These are phyloP conservation scores for Aphanomyces cochlioides DNA, from an alignment of 352 stramenopile species.

Conservation along the genomic window DNA sequence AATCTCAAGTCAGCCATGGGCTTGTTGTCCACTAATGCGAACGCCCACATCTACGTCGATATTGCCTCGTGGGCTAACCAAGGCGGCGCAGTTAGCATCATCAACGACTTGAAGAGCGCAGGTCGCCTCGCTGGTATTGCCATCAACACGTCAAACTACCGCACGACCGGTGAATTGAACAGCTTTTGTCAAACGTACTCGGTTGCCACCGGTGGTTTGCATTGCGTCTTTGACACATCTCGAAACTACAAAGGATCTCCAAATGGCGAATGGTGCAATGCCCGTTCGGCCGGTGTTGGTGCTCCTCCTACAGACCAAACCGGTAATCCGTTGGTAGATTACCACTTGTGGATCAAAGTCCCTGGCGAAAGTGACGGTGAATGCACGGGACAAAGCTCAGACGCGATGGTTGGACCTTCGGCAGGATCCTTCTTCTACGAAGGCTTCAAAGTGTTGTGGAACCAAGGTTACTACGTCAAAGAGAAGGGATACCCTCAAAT, in stretches of 20 bases:
- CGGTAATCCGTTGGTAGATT: constrained; percentile 36
- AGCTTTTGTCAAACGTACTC: constrained; percentile 41
- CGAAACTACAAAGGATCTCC: constrained; percentile 38
- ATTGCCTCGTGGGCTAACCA: constrained; percentile 53
- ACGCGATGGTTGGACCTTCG: constrained; percentile 44
- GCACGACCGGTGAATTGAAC: constrained; percentile 44
- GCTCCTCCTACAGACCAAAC: constrained; percentile 38
- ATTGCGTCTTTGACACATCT: constrained; percentile 46
- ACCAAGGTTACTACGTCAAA: constrained; percentile 41
- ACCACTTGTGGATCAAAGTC: constrained; percentile 48
- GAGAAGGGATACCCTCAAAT: constrained; percentile 42
- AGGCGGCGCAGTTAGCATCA: constrained; percentile 36
- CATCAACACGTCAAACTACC: constrained; percentile 76
- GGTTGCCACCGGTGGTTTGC: constrained; percentile 31
- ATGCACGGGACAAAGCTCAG: constrained; percentile 40
- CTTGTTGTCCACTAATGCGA: constrained; percentile 45
- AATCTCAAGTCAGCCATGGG: constrained; percentile 47
- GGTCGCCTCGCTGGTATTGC: constrained; percentile 52
- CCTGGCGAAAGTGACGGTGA: constrained; percentile 48
- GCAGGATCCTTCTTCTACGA: constrained; percentile 52
- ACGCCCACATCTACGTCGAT: constrained; percentile 61
- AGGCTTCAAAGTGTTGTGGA: constrained; percentile 50
- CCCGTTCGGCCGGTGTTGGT: constrained; percentile 39
- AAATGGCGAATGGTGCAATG: constrained; percentile 48
- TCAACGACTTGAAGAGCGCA: constrained; percentile 39